These are phyloP conservation scores for Phallus indusiatus DNA, from an alignment of 768 basidiomycete species.

Conservation along the genomic window DNA sequence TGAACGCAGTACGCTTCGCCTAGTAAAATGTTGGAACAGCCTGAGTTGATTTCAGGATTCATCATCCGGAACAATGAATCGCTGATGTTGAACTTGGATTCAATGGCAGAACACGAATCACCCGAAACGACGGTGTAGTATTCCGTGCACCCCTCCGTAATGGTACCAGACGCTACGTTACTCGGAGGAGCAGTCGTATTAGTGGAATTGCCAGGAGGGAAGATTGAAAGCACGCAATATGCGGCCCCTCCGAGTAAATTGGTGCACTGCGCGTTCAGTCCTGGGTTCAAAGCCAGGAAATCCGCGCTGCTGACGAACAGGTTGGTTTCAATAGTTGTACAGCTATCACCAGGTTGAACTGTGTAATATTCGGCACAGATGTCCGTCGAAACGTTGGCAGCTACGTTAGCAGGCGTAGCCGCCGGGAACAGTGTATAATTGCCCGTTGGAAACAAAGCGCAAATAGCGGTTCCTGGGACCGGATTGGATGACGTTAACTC, in stretches of 20 bases:
- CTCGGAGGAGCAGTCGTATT: not conserved
- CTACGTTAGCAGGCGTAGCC: not conserved
- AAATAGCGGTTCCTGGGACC: not conserved
- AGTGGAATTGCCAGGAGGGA: not conserved
- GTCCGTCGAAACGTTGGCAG: not conserved
- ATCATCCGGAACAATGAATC: not conserved
- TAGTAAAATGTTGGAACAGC: not conserved
- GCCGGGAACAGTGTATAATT: not conserved
- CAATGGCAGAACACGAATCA: not conserved
- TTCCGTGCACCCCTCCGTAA: no score
- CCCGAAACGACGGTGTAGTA: no score
- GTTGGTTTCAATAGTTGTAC: not conserved
- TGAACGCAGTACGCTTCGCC: no score
- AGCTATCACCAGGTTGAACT: slow-evolving; percentile 1
- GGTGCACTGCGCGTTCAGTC: not conserved
- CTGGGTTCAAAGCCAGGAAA: slow-evolving; percentile 1
- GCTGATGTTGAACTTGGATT: slow-evolving; percentile 2
- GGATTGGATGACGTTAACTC: not conserved
- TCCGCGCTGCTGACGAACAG: not conserved
- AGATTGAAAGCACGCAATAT: not conserved
- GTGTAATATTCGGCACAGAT: slow-evolving; percentile 2
- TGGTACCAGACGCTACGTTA: not conserved
- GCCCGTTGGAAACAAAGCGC: not conserved
- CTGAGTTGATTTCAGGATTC: slow-evolving; percentile 6
- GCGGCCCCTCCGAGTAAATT: not conserved